phyloP scores from a whole-genome alignment of 2,329 filamentous ascomycete genomes.

The Sclerotinia minor region DNA sequence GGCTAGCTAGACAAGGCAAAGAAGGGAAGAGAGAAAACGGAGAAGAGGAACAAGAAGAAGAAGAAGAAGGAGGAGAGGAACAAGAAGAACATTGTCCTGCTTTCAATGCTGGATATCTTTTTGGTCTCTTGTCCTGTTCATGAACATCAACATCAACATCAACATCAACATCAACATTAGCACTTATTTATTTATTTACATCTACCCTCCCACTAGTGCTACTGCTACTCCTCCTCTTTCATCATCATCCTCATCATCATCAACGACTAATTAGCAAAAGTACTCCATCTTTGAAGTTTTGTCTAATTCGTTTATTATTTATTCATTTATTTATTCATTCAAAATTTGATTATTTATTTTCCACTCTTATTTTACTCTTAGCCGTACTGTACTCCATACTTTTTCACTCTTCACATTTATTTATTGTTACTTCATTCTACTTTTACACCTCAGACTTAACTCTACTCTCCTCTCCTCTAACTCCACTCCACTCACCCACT shows the following conservation, averaged over 20 bases:
- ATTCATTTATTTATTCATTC: slow-evolving; percentile 3
- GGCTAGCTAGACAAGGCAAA: neutral
- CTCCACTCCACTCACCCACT: slow-evolving; percentile 21
- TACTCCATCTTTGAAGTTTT: neutral
- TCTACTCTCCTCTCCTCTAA: too few species aligned
- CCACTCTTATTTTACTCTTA: neutral
- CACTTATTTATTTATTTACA: neutral
- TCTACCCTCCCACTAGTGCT: neutral
- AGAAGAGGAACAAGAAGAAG: neutral
- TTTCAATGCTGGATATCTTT: neutral
- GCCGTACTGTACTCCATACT: too few species aligned
- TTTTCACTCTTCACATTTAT: neutral
- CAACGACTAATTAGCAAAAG: neutral
- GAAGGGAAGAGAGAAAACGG: slow-evolving; percentile 1
- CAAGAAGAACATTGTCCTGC: slow-evolving; percentile 8
- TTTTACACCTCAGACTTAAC: neutral
- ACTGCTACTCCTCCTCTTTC: neutral
- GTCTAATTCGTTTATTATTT: neutral
- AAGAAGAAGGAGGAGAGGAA: neutral
- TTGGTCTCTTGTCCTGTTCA: neutral
- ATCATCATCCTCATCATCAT: neutral
- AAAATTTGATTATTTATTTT: neutral
- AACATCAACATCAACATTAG: too few species aligned
- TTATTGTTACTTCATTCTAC: neutral
- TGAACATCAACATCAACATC: neutral